Percentiles rank a stretch among this genome's conserved stretches.
Conservation (phyloP, 768 basidiomycete species). For the Russula lepida region DNA sequence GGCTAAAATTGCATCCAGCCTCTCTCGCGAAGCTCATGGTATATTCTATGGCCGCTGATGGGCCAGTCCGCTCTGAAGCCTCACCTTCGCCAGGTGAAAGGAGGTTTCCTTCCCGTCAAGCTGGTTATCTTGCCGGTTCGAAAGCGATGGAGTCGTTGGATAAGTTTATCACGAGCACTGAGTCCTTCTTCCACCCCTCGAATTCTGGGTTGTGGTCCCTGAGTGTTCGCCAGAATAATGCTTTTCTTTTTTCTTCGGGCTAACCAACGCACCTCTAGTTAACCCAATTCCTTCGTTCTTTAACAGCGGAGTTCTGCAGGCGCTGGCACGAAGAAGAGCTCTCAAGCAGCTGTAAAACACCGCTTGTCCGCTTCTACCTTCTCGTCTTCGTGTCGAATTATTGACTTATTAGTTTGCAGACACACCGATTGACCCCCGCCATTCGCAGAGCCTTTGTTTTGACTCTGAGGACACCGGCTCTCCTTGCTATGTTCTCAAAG, state of each 20-base stretch:
- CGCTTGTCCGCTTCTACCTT: conserved; percentile 39
- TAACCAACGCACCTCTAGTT: conserved; percentile 33
- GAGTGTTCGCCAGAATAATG: conserved; percentile 33
- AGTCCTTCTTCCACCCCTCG: conserved; percentile 92
- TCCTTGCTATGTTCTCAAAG: conserved; percentile 88
- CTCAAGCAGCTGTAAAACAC: conserved; percentile 65
- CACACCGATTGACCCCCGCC: conserved; percentile 65
- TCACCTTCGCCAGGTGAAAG: conserved; percentile 26
- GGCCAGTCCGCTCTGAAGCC: conserved; percentile 43
- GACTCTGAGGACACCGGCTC: conserved; percentile 73
- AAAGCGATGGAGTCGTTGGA: conserved; percentile 83
- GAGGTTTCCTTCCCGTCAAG: conserved; percentile 30
- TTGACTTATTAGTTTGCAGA: conserved; percentile 31
- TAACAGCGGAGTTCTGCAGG: conserved; percentile 69
- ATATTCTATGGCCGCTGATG: conserved; percentile 84
- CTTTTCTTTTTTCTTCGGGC: background rate
- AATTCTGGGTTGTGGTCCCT: conserved; percentile 83
- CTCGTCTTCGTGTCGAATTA: background rate
- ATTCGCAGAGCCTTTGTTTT: conserved; percentile 80
- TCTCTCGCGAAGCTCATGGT: conserved; percentile 79
- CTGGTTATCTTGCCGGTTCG: conserved; percentile 69
- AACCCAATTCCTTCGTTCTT: conserved; percentile 61
- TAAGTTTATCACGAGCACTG: conserved; percentile 82
- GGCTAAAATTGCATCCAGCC: conserved; percentile 2
- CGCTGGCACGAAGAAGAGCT: conserved; percentile 75